phyloP scores from a whole-genome alignment of 768 basidiomycete species.

The Lactarius sanguifluus region DNA sequence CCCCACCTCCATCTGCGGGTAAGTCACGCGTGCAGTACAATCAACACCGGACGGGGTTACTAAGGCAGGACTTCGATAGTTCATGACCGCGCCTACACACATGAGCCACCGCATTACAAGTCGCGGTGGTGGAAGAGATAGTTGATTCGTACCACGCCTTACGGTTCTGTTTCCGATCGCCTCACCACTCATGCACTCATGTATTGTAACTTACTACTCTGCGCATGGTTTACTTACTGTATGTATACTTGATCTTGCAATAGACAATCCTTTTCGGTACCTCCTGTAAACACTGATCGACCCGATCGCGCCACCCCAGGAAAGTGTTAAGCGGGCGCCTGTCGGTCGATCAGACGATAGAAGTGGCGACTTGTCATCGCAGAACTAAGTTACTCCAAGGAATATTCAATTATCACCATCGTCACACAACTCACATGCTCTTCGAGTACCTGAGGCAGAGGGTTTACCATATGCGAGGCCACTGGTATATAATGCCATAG shows the following conservation, averaged over 20 bases:
- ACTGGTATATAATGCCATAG: slow-evolving; percentile 1
- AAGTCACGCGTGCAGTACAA: not conserved
- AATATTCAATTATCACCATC: not conserved
- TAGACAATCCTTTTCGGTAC: slow-evolving; percentile 17
- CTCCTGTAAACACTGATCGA: slow-evolving; percentile 8
- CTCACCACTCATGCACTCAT: slow-evolving; percentile 10
- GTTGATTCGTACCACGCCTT: not conserved
- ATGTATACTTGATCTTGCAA: slow-evolving; percentile 19
- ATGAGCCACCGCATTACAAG: slow-evolving; percentile 21
- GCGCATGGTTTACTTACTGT: slow-evolving; percentile 23
- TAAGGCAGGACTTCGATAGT: slow-evolving; percentile 7
- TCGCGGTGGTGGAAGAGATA: slow-evolving; percentile 24
- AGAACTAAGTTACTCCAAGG: slow-evolving; percentile 2
- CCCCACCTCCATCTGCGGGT: slow-evolving; percentile 6
- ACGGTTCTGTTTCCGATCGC: slow-evolving; percentile 12
- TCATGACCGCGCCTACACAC: slow-evolving; percentile 13
- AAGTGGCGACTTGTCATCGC: slow-evolving; percentile 1
- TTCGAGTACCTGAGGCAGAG: slow-evolving; percentile 21
- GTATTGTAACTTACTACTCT: slow-evolving; percentile 14
- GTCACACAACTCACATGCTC: not conserved
- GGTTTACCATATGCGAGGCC: slow-evolving; percentile 12
- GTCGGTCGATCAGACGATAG: not conserved
- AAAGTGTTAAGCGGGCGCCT: not conserved
- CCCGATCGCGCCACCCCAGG: slow-evolving; percentile 15
- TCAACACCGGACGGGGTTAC: slow-evolving; percentile 8